These are phyloP conservation scores for Rhizopogon roseolus DNA, from an alignment of 768 basidiomycete species.

Conservation along the genomic window DNA sequence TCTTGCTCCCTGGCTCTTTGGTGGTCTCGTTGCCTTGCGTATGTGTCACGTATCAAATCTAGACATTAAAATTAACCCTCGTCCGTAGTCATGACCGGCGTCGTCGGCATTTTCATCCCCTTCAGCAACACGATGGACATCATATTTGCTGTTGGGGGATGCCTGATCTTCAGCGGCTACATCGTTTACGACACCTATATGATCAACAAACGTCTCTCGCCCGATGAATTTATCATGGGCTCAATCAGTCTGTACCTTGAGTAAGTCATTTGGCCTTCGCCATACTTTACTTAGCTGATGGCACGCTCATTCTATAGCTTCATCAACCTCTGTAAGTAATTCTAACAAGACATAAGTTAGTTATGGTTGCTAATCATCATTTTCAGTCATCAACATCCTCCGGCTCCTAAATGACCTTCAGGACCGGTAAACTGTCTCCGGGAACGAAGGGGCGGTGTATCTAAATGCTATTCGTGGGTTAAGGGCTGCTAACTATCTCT, in stretches of 20 bases:
- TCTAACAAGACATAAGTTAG: neutral
- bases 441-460: neutral
- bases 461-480: neutral
- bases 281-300: conserved; percentile 9
- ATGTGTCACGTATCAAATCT: conserved; percentile 18
- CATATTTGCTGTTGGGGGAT: conserved; percentile 71
- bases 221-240: conserved; percentile 92
- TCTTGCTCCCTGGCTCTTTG: conserved; percentile 89
- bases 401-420: conserved; percentile 65
- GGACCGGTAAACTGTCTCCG: conserved; percentile 27
- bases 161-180: conserved; percentile 85
- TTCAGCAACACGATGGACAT: conserved; percentile 81
- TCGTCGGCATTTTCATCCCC: conserved; percentile 84
- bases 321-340: conserved; percentile 75
- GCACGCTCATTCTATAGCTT: conserved; percentile 43
- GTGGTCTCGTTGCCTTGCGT: conserved; percentile 75
- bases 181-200: conserved; percentile 87
- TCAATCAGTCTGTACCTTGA: conserved; percentile 94
- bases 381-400: conserved; percentile 75
- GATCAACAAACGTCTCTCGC: conserved; percentile 84
- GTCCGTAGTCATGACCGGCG: conserved; percentile 63
- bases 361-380: neutral
- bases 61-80: neutral
- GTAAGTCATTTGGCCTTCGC: conserved; percentile 36
- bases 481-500: neutral